These are phyloP conservation scores for Pleurotus tuber-regium DNA, from an alignment of 768 basidiomycete species.

Conservation along the genomic window DNA sequence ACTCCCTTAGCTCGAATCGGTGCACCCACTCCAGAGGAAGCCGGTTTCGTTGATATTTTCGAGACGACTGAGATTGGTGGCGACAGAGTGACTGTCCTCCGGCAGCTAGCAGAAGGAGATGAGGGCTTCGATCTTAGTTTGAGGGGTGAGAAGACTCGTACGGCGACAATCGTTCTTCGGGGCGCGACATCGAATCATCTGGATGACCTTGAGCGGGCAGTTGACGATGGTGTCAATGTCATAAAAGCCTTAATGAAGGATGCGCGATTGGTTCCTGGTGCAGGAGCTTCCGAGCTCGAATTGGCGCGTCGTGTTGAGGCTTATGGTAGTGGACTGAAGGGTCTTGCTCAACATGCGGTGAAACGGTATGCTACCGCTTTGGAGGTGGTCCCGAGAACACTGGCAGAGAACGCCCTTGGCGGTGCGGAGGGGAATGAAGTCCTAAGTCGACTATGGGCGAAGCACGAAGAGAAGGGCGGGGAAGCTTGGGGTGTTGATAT, in stretches of 20 bases:
- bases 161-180: slow-evolving; percentile 91
- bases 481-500: slow-evolving; percentile 85
- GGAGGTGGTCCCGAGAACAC: slow-evolving; percentile 88
- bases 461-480: slow-evolving; percentile 76
- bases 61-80: slow-evolving; percentile 97
- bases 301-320: slow-evolving; percentile 80
- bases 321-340: slow-evolving; percentile 86
- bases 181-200: slow-evolving; percentile 93
- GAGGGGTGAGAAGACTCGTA: slow-evolving; percentile 72
- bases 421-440: slow-evolving; percentile 93
- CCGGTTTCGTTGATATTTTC: slow-evolving; percentile 89
- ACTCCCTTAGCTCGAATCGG: slow-evolving; percentile 96
- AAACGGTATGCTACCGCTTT: slow-evolving; percentile 86
- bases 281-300: slow-evolving; percentile 92
- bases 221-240: slow-evolving; percentile 96
- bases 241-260: slow-evolving; percentile 93
- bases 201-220: slow-evolving; percentile 93
- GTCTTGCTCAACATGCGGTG: slow-evolving; percentile 91
- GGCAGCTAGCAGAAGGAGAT: slow-evolving; percentile 74
- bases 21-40: slow-evolving; percentile 95
- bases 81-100: slow-evolving; percentile 94
- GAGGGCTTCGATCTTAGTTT: slow-evolving; percentile 52
- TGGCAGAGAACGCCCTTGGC: slow-evolving; percentile 94
- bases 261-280: slow-evolving; percentile 85
- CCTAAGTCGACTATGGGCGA: slow-evolving; percentile 84